Percentiles rank a stretch among this genome's conserved stretches.
Conservation (phyloP, 2,329 filamentous ascomycete species). For the Phyllosticta paracitricarpa region DNA sequence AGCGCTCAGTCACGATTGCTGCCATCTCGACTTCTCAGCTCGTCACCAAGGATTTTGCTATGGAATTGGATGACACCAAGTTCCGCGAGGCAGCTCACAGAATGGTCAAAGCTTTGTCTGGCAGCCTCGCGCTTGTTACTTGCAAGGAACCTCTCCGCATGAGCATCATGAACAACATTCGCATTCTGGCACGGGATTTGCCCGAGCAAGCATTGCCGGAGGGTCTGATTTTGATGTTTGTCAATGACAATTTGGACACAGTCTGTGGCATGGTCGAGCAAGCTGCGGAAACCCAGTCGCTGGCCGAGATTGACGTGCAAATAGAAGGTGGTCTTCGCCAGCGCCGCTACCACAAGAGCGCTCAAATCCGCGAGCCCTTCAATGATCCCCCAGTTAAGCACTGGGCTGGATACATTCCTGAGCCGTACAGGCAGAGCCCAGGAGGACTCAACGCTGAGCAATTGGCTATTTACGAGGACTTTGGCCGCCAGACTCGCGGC, state of each 20-base stretch:
- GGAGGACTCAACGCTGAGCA: slow-evolving; percentile 82
- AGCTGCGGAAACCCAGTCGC: slow-evolving; percentile 83
- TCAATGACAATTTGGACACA: slow-evolving; percentile 92
- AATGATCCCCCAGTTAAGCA: slow-evolving; percentile 72
- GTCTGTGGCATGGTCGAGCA: slow-evolving; percentile 92
- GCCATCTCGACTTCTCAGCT: slow-evolving; percentile 94
- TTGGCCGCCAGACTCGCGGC: slow-evolving; percentile 74
- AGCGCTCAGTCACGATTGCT: slow-evolving; percentile 93
- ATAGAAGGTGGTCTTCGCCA: slow-evolving; percentile 71
- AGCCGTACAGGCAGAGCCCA: slow-evolving; percentile 80
- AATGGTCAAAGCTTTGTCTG: slow-evolving; percentile 90
- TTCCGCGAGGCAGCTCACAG: slow-evolving; percentile 79
- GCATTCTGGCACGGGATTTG: slow-evolving; percentile 61
- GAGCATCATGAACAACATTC: slow-evolving; percentile 95
- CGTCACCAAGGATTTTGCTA: slow-evolving; percentile 91
- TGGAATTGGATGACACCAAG: slow-evolving; percentile 80
- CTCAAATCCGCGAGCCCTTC: slow-evolving; percentile 74
- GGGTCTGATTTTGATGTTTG: slow-evolving; percentile 94
- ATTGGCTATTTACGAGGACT: slow-evolving; percentile 93
- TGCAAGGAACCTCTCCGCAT: slow-evolving; percentile 94
- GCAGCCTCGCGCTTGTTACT: slow-evolving; percentile 90
- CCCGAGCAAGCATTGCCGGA: slow-evolving; percentile 71
- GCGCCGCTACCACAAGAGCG: slow-evolving; percentile 63
- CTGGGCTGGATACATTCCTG: slow-evolving; percentile 89
- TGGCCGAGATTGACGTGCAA: slow-evolving; percentile 91